phyloP scores from a whole-genome alignment of 1,139 yeast genomes.

The Arxiozyma slooffiae region DNA sequence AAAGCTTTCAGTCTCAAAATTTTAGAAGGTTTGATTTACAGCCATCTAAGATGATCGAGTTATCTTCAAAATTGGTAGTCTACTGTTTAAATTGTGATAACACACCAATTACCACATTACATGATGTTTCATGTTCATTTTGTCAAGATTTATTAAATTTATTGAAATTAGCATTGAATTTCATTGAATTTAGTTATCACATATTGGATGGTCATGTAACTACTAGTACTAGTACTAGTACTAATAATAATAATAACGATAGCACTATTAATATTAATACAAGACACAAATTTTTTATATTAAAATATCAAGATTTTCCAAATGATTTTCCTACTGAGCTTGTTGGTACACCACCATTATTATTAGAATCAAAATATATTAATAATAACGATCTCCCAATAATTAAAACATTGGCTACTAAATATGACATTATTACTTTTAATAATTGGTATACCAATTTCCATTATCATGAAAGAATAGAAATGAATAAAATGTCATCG shows the following conservation, averaged over 20 bases:
- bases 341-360: conserved; percentile 24
- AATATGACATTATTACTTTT: conserved; percentile 29
- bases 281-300: conserved; percentile 1
- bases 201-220: not conserved
- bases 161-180: conserved; percentile 13
- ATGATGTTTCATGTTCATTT: conserved; percentile 11
- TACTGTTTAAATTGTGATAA: conserved; percentile 21
- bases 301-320: not conserved
- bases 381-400: conserved; percentile 8
- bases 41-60: conserved; percentile 25
- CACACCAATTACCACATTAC: not conserved
- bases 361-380: conserved; percentile 11
- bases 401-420: conserved; percentile 23
- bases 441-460: conserved; percentile 69
- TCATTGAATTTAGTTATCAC: conserved; percentile 10
- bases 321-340: conserved; percentile 16
- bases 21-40: conserved; percentile 31
- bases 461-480: conserved; percentile 64
- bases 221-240: not conserved
- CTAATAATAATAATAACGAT: not conserved
- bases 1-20: conserved; percentile 14
- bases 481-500: conserved; percentile 72
- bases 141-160: conserved; percentile 16
- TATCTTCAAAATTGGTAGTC: conserved; percentile 20
- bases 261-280: conserved; percentile 6